These are phyloP conservation scores for Mimosa bimucronata DNA, from an alignment of 306 rosid genomes.

Conservation along the genomic window DNA sequence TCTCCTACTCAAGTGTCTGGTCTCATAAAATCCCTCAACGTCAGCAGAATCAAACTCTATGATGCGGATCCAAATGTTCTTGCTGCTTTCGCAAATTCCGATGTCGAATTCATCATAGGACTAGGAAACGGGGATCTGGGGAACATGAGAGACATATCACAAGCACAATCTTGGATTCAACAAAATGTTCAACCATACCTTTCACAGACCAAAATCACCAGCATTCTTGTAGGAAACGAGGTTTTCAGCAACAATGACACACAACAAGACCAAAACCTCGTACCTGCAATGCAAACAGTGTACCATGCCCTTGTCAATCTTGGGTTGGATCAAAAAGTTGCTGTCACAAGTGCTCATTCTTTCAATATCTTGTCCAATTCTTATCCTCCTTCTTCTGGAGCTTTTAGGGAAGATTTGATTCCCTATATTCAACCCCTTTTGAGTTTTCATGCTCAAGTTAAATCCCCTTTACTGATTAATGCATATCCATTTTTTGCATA, in stretches of 20 bases:
- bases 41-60: conserved; percentile 77
- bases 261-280: conserved; percentile 47
- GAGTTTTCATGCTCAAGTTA: conserved; percentile 56
- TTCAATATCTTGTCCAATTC: conserved; percentile 55
- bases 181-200: conserved; percentile 56
- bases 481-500: conserved; percentile 88
- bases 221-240: conserved; percentile 81
- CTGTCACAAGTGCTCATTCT: conserved; percentile 75
- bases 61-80: conserved; percentile 93
- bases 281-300: conserved; percentile 76
- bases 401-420: conserved; percentile 56
- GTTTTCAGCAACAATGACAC: conserved; percentile 54
- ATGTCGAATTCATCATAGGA: conserved; percentile 71
- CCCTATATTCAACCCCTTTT: conserved; percentile 64
- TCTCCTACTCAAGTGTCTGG: conserved; percentile 57
- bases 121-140: conserved; percentile 68
- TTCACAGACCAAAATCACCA: conserved; percentile 66
- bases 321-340: conserved; percentile 60
- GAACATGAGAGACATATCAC: conserved; percentile 54
- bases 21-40: conserved; percentile 66
- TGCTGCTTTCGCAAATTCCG: conserved; percentile 61
- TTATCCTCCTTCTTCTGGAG: conserved; percentile 76
- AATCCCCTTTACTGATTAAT: conserved; percentile 72
- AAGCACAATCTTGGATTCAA: conserved; percentile 79
- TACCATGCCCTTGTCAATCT: conserved; percentile 59